Conservation (phyloP, 306 rosid genomes). For the Herpetospermum pedunculosum region DNA sequence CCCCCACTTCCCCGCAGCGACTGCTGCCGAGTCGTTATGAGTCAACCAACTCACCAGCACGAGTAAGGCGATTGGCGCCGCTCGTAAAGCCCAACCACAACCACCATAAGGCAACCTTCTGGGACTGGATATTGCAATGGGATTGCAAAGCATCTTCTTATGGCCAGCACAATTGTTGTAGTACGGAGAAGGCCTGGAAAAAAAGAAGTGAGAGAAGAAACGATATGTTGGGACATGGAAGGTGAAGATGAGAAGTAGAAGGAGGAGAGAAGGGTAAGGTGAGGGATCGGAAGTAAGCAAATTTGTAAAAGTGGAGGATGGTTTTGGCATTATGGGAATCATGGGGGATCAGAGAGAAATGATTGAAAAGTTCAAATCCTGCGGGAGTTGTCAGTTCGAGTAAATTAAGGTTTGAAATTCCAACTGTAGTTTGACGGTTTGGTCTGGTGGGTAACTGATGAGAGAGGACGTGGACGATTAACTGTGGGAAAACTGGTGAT, state of each 20-base stretch:
- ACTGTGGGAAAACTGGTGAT: not conserved
- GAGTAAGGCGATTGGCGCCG: not conserved
- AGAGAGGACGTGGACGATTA: not conserved
- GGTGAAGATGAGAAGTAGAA: not conserved
- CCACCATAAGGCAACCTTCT: not conserved
- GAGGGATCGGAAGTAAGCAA: not conserved
- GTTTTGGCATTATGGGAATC: not conserved
- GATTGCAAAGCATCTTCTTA: not conserved
- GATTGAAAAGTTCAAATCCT: not conserved
- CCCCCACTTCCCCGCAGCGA: not conserved
- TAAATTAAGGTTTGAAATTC: not conserved
- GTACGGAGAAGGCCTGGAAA: not conserved
- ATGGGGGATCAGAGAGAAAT: not conserved
- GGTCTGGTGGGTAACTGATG: not conserved
- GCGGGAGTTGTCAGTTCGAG: not conserved
- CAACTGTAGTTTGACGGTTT: constrained; percentile 6
- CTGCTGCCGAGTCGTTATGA: not conserved
- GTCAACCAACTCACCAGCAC: constrained; percentile 3
- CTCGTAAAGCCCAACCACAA: not conserved
- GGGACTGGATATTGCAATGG: not conserved
- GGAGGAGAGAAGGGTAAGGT: not conserved
- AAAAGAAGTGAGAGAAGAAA: not conserved
- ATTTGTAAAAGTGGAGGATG: not conserved
- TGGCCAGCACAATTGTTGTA: not conserved
- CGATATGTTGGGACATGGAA: not conserved